These are phyloP conservation scores for Ramichloridium luteum DNA, from an alignment of 2,329 filamentous ascomycete species.

Conservation along the genomic window DNA sequence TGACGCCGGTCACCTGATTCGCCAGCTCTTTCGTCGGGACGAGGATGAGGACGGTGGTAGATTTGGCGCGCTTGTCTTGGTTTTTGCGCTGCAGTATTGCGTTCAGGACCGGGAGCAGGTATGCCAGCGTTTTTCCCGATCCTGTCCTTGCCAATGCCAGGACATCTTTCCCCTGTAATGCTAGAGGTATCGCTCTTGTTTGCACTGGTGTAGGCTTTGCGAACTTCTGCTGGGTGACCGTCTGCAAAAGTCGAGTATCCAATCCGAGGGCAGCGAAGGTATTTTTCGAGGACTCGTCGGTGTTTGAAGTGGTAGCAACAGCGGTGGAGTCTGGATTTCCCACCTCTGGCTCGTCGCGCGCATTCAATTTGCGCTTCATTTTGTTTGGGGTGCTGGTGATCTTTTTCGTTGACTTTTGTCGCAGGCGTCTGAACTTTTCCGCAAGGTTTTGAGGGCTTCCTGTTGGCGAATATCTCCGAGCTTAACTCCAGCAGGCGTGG, in stretches of 20 bases:
- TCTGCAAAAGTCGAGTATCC: constrained; percentile 75
- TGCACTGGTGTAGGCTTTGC: constrained; percentile 81
- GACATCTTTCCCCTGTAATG: constrained; percentile 77
- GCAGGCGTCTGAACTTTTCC: too few species aligned
- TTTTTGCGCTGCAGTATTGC: constrained; percentile 68
- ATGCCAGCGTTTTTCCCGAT: constrained; percentile 95
- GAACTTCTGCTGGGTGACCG: constrained; percentile 73
- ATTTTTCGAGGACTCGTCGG: constrained; percentile 12
- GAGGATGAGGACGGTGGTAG: constrained; percentile 68
- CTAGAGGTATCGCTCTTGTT: constrained; percentile 73
- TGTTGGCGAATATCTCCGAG: too few species aligned
- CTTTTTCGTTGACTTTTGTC: not conserved
- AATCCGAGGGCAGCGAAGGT: constrained; percentile 69
- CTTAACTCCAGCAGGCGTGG: too few species aligned
- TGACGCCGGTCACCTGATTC: constrained; percentile 71
- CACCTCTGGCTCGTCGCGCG: constrained; percentile 34
- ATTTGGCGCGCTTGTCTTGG: constrained; percentile 34
- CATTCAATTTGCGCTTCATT: constrained; percentile 40
- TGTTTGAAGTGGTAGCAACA: constrained; percentile 2
- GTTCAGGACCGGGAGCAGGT: constrained; percentile 79
- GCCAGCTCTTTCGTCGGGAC: constrained; percentile 92
- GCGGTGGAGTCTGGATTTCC: constrained; percentile 3
- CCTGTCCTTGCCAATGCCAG: constrained; percentile 88
- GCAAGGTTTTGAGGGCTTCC: too few species aligned
- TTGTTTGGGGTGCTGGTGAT: constrained; percentile 2